phyloP scores from a whole-genome alignment of 106 monocot genomes.

The Acorus gramineus region DNA sequence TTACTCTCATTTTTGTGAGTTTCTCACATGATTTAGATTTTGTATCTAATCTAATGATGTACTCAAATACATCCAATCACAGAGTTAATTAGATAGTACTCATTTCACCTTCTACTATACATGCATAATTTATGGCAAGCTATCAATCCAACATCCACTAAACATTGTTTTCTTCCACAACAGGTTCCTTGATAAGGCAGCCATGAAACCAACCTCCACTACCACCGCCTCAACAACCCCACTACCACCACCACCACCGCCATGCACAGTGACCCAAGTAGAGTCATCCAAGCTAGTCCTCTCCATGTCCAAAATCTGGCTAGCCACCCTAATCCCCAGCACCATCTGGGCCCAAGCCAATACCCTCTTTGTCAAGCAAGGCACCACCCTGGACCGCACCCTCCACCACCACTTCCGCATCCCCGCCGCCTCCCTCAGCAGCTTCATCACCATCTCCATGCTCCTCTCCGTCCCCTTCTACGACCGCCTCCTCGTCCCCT shows the following conservation, averaged over 20 bases:
- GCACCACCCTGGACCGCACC: slow-evolving; percentile 52
- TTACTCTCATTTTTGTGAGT: no score
- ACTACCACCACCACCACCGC: not conserved
- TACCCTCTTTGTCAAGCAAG: slow-evolving; percentile 81
- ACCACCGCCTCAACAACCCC: not conserved
- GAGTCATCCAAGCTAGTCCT: slow-evolving; percentile 52
- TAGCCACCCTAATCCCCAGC: slow-evolving; percentile 44
- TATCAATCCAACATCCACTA: no score
- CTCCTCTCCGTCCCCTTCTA: slow-evolving; percentile 21
- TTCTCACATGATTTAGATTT: no score
- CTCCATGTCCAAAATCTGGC: slow-evolving; percentile 44
- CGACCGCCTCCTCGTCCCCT: slow-evolving; percentile 20
- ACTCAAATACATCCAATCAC: no score
- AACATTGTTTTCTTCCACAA: no score
- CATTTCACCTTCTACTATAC: no score
- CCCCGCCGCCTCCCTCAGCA: slow-evolving; percentile 54
- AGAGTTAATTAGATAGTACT: no score
- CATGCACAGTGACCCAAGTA: slow-evolving; percentile 61
- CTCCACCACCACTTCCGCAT: slow-evolving; percentile 35
- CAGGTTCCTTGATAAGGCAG: slow-evolving; percentile 64
- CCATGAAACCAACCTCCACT: slow-evolving; percentile 1
- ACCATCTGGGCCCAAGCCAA: slow-evolving; percentile 59
- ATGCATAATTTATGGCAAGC: no score
- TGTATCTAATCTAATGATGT: no score
- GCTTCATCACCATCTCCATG: slow-evolving; percentile 52